Base-by-base conservation (phyloP, 2,329 filamentous ascomycete genomes). In the Ascochyta lentis region DNA sequence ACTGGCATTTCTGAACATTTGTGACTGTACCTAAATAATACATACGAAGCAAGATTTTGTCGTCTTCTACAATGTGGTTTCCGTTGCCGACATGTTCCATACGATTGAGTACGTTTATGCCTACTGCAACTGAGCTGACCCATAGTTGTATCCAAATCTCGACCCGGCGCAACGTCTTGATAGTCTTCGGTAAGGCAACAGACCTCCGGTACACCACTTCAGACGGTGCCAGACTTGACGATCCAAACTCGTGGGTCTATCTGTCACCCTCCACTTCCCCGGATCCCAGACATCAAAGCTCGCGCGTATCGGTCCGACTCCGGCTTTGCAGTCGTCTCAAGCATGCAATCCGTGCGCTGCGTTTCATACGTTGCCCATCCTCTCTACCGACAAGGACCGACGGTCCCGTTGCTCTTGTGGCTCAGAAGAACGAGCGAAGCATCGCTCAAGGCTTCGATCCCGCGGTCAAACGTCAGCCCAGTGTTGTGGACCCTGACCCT, bases 211-310 rank as follows among this genome's bases (percentile, higher is more conserved):
- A 13, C n/a, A 16, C n/a, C 13, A 15, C 13, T 34, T 8, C n/a
- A 15, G 13, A 34, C 4, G 13, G 7, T 34, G 31, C 31, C 31
- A 16, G 31, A 34, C 10, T 24, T 27, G 23, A 26, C 5, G 39
- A 15, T 26, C 23, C 29, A 49, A 24, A 39, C 38, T 23, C 23
- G 38, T 29, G 23, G 29, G 39, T 29, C 26, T 24, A 10, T 44
- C 40, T 24, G 10, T 44, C 40, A 29, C 40, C 19, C 34, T 49
- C 52, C 46, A 42, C 46, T 55, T 55, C 52, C 52, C 52, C 46
- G 35, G 35, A 45, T 40, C 45, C 52, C 45, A 49, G 45, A 35
- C 16, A 27, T 19, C 43, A 41, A 34, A 38, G 44, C 44, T 27
- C 19, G 29, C n/a, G 7, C 40, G 7, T n/a, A 50, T 56, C 53